phyloP scores from a whole-genome alignment of 208 protist species.

The Leishmania arabica region DNA sequence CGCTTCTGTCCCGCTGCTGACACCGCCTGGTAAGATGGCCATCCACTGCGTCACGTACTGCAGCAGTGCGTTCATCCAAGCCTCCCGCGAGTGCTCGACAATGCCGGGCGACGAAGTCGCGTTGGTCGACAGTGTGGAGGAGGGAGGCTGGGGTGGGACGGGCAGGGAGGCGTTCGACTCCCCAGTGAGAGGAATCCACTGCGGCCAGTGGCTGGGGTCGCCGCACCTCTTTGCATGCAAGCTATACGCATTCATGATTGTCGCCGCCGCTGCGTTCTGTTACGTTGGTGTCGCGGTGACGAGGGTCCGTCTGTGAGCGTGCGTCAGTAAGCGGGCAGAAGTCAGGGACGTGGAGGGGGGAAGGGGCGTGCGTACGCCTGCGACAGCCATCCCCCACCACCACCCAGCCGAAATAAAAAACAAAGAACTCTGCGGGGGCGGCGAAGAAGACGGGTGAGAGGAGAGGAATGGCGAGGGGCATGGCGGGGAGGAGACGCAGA shows the following conservation, averaged over 20 bases:
- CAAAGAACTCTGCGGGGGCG: background rate
- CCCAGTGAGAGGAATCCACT: background rate
- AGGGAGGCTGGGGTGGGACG: background rate
- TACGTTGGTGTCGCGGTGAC: background rate
- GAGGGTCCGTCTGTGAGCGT: background rate
- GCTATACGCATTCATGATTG: background rate
- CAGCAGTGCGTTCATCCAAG: background rate
- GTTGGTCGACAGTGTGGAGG: background rate
- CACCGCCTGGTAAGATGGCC: background rate
- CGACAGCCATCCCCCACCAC: background rate
- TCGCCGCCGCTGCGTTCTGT: no score
- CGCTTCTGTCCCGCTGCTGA: background rate
- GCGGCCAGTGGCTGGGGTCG: constrained; percentile 17
- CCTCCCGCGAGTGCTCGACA: background rate
- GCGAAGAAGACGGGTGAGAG: background rate
- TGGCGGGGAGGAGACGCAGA: background rate
- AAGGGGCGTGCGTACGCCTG: background rate
- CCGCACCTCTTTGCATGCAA: background rate
- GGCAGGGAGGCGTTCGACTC: background rate
- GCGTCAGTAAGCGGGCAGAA: background rate
- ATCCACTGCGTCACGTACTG: constrained; percentile 2
- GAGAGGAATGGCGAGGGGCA: background rate
- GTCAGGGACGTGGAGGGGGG: background rate
- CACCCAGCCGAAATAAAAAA: background rate
- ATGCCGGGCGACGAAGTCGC: background rate